These are phyloP conservation scores for Suillus occidentalis DNA, from an alignment of 768 basidiomycete genomes.

Conservation along the genomic window DNA sequence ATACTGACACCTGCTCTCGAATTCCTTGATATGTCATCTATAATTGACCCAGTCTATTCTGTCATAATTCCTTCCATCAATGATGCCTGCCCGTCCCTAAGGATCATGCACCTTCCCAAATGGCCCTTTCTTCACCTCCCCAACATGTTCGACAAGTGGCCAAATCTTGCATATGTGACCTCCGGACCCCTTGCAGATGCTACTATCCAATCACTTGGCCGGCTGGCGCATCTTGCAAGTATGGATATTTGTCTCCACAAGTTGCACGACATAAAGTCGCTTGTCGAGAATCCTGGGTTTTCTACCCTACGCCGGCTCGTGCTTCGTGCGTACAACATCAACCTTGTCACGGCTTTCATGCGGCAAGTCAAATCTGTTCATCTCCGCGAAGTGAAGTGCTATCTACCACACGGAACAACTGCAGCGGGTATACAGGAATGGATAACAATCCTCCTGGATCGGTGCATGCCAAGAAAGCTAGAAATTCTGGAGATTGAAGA, in stretches of 20 bases:
- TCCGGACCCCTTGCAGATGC: conserved; percentile 5
- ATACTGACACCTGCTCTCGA: conserved; percentile 5
- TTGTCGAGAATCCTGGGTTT: conserved; percentile 3
- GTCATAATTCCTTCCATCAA: conserved; percentile 3
- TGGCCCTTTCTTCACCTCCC: conserved; percentile 6
- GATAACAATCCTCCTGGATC: conserved; percentile 3
- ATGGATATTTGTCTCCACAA: conserved; percentile 5
- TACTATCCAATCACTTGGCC: conserved; percentile 3
- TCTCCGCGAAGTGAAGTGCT: conserved; percentile 3
- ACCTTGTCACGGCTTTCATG: conserved; percentile 1
- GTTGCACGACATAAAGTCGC: conserved; percentile 5
- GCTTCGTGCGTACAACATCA: conserved; percentile 4
- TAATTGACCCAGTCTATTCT: conserved; percentile 1
- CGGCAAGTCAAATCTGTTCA: conserved; percentile 2
- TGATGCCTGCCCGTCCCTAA: conserved; percentile 4
- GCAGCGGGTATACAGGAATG: conserved; percentile 2
- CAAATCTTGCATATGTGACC: conserved; percentile 4
- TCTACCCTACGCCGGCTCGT: conserved; percentile 3
- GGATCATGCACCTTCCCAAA: conserved; percentile 6
- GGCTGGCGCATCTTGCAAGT: conserved; percentile 6
- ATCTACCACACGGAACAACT: conserved; percentile 1
- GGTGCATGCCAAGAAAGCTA: conserved; percentile 1
- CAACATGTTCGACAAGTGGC: conserved; percentile 2
- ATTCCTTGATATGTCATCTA: conserved; percentile 8
- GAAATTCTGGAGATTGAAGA: conserved; percentile 6